Evolutionary conservation across 1,139 yeast genomes (phyloP), one percentile per base, ranked within the genome.

Genomic region (Suhomyces kunorum): DNA sequence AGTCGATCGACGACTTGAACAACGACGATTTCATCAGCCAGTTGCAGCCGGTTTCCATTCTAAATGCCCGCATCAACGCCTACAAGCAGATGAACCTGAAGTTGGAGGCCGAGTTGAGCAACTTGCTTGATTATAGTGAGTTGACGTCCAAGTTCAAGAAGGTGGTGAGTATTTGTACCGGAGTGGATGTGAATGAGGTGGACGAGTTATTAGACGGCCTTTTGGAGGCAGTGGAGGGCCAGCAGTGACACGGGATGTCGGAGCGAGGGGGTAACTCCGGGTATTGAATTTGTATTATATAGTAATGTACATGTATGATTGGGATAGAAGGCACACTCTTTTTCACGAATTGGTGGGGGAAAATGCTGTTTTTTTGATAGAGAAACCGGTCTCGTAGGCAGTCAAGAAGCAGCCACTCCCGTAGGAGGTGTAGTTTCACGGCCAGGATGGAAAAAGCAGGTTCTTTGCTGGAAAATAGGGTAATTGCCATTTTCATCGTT

Each of bases 81-180:
- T 92, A 92, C 62, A 73, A 76, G 47, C 48, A 56, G 32, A 50
- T 58, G 36, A 58, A 58, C 34, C 39, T 35, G 18, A 43, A 44
- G 28, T 50, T 58, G 35, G 80, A 78, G 47, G 78, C 79, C 49
- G 89, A 87, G 53, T 63, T 68, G 36, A 66, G 64, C 32, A 47
- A 45, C 19, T 67, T 87, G 45, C 61, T 66, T 32, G 72, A 73
- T 39, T 72, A 83, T 42, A 73, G 79, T 28, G 83, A 78, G 47
- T 70, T 90, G 42, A 96, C 95, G 45, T 74, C 81, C 25, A 90
- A 90, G 59, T 92, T 89, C 66, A 81, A 94, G 55, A 78, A 87
- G 53, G 96, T 92, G 16, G 92, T 92, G 28, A 83, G 96, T 32
- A 72, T 88, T 42, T 90, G 98, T 66, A 86, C 96, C 4, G 92